Conservation (phyloP, 495 filamentous ascomycete species). For the Astrothelium macrocarpum region DNA sequence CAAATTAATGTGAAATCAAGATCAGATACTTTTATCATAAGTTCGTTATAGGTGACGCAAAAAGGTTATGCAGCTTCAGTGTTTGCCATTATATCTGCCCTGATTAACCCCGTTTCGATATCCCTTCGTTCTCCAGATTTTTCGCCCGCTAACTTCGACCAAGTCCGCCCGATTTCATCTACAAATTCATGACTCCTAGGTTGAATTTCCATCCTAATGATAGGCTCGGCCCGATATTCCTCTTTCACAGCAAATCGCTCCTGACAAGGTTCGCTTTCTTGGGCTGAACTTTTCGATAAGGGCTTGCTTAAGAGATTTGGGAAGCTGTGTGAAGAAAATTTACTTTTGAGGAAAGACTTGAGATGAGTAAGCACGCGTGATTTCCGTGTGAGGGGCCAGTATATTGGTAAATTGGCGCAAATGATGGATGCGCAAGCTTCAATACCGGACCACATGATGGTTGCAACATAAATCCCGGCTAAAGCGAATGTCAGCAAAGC, state of each 20-base stretch:
- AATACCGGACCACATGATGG: conserved; percentile 3
- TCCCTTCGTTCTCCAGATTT: not conserved
- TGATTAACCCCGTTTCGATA: not conserved
- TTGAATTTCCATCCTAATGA: not conserved
- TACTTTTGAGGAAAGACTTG: not conserved
- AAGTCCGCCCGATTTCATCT: not conserved
- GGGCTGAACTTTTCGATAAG: not conserved
- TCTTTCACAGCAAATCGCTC: not conserved
- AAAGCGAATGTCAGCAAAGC: not conserved
- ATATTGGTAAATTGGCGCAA: not conserved
- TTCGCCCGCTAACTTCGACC: not conserved
- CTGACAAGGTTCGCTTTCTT: not conserved
- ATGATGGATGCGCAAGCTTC: not conserved
- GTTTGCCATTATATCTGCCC: not conserved
- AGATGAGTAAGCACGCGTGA: not conserved
- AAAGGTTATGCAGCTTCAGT: not conserved
- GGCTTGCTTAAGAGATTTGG: not conserved
- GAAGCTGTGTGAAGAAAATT: not conserved
- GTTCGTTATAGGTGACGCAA: not conserved
- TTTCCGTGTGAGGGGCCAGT: not conserved
- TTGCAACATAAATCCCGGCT: not conserved
- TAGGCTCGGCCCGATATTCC: not conserved
- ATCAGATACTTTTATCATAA: too few species aligned
- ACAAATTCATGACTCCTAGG: not conserved
- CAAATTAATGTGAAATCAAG: too few species aligned